Base-by-base conservation (phyloP, 139 green algal genomes). In the Chlamydomonas sp. region DNA sequence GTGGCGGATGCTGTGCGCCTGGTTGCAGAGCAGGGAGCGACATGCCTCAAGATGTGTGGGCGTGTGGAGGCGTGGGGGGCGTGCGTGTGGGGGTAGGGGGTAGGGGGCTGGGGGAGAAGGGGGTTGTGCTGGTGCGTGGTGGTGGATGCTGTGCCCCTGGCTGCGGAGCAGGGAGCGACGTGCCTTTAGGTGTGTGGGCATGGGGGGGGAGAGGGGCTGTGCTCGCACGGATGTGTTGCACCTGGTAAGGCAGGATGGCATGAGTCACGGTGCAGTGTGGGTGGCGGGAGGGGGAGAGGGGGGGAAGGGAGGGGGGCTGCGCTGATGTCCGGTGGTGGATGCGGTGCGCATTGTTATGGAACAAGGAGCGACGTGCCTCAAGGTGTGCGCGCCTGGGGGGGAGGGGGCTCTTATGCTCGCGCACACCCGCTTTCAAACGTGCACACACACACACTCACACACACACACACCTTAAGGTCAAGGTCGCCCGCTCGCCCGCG, bases 31-130 rank as follows among this genome's bases (percentile, higher is more conserved):
- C 8, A 64, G 26, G 54, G 54, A 30, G 30, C 8, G 8, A 33
- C 6, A 30, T 64, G 54, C 54, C 8, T 64, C 54, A 64, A 64
- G 26, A 20, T 64, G n/a, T n/a, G n/a, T n/a, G n/a, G n/a, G n/a
- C n/a, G n/a, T n/a, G n/a, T n/a, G 6, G 34, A 64, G 26, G 54
- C 34, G 26, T 22, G 24, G 24, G 24, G 54, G 26, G 34, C 8
- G 54, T 64, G 54, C 30, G 54, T 64, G 24, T 33, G 13, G 43
- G 16, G 43, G 43, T 26, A 16, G 43, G 43, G 43, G 43, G 43
- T 26, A 54, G 43, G 43, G 43, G 16, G 43, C 43, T 26, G 43
- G 13, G 13, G 43, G 13, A 16, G 43, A 54, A 16, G 43, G 13
- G 43, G 43, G 13, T 16, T 13, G 43, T 26, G 13, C 43, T 16